Base-by-base conservation (phyloP, 116 monocot species). In the Posidonia oceanica region DNA sequence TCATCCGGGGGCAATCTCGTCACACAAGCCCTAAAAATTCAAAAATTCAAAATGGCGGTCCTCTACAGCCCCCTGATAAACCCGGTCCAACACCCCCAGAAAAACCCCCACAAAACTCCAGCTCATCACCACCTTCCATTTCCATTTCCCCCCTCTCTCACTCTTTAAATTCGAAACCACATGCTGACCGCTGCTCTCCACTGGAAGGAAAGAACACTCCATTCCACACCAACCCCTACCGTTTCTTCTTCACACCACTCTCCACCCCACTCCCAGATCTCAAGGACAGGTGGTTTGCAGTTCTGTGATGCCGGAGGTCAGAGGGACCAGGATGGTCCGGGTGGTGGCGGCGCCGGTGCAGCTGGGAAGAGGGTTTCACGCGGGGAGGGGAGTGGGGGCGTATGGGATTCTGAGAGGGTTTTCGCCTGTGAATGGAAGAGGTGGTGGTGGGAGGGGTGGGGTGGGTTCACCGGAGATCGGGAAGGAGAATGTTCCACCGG, bases 401-500 rank as follows among this genome's bases (percentile, higher is more conserved):
- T 64, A 52, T 23, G 68, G 23, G 52, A 53, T 68, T 7, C 29
- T 53, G 48, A 52, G 68, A 36, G 53, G 68, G 48, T 48, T 48
- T 7, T 48, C 48, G 0, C 7, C 3, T 48, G 5, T 48, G 48
- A 12, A 10, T 29, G 29, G 29, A 29, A 12, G 48, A 62, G 41
- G 14, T 15, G 37, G 22, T n/a, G 56, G 36, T n/a, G 2, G 76
- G 64, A 23, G 22, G 55, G 63, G 15, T 8, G 3, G 51, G 36
- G 1, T 22, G n/a, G 72, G 75, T 22, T 54, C 20, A 3, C 55
- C 66, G 36, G 65, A 73, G n/a, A 73, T 78, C 3, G 75, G 79
- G 44, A 88, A 93, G 73, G 86, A 88, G 80, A 88, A 93, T 67
- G 15, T 52, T 5, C 77, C 65, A 14, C 77, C 78, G 14, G 21